phyloP scores from a whole-genome alignment of 2,329 filamentous ascomycete genomes.

The Metarhizium robertsii region DNA sequence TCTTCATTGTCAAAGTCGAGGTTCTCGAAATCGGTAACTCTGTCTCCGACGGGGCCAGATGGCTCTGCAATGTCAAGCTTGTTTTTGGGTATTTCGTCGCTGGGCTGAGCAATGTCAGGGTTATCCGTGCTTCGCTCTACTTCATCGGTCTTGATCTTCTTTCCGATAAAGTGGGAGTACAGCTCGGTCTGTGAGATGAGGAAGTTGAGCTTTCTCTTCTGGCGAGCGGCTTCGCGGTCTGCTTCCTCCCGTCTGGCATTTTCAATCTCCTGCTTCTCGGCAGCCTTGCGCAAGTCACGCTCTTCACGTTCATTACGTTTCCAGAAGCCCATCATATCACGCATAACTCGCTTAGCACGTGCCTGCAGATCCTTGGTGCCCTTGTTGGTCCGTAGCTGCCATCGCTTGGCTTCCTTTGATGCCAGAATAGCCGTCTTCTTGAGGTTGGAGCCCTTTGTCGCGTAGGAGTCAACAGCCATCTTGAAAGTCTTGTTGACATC shows the following conservation, averaged over 20 bases:
- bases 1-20: slow-evolving; percentile 95
- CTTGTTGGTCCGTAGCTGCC: slow-evolving; percentile 97
- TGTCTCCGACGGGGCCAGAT: slow-evolving; percentile 46
- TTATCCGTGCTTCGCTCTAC: slow-evolving; percentile 86
- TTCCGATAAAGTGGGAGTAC: slow-evolving; percentile 98
- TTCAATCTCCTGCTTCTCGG: slow-evolving; percentile 92
- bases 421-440: slow-evolving; percentile 96
- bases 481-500: slow-evolving; percentile 89
- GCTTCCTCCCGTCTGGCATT: slow-evolving; percentile 95
- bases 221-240: slow-evolving; percentile 90
- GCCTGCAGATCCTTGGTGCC: slow-evolving; percentile 96
- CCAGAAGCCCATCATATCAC: slow-evolving; percentile 99
- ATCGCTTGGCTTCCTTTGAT: slow-evolving; percentile 92
- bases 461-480: slow-evolving; percentile 75
- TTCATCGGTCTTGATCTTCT: slow-evolving; percentile 97
- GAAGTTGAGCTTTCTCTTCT: slow-evolving; percentile 99
- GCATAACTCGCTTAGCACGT: slow-evolving; percentile 93
- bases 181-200: slow-evolving; percentile 97
- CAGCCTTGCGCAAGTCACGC: slow-evolving; percentile 84
- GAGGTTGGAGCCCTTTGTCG: slow-evolving; percentile 85
- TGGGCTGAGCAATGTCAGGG: slow-evolving; percentile 54
- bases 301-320: slow-evolving; percentile 98
- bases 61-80: slow-evolving; percentile 42
- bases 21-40: slow-evolving; percentile 89
- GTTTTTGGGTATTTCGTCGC: slow-evolving; percentile 28